These are phyloP conservation scores for Perkinsela sp. DNA, from an alignment of 208 protist genomes.

Conservation along the genomic window DNA sequence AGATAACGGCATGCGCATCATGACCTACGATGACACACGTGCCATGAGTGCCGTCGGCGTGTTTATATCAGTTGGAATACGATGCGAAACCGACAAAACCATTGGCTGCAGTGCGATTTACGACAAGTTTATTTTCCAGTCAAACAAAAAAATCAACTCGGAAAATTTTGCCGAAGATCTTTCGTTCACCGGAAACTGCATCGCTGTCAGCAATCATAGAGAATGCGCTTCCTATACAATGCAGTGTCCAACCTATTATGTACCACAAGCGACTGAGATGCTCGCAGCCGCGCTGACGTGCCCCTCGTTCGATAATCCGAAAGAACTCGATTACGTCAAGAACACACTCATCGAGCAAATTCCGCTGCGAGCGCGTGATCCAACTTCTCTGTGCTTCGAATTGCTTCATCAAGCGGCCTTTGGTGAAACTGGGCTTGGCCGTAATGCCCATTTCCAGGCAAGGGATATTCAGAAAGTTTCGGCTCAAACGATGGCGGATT, in stretches of 20 bases:
- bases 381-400: slow-evolving; percentile 45
- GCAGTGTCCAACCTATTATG: slow-evolving; percentile 44
- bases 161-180: slow-evolving; percentile 24
- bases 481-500: slow-evolving; percentile 21
- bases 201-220: slow-evolving; percentile 46
- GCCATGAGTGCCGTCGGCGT: slow-evolving; percentile 50
- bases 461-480: slow-evolving; percentile 6
- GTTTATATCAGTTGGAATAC: slow-evolving; percentile 38
- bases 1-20: slow-evolving; percentile 32
- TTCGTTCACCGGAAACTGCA: slow-evolving; percentile 30
- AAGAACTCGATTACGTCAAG: slow-evolving; percentile 32
- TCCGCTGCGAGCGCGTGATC: slow-evolving; percentile 18
- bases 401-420: slow-evolving; percentile 53
- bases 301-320: slow-evolving; percentile 13
- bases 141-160: slow-evolving; percentile 16
- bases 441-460: slow-evolving; percentile 13
- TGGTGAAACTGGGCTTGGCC: slow-evolving; percentile 25
- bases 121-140: slow-evolving; percentile 30
- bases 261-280: slow-evolving; percentile 29
- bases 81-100: slow-evolving; percentile 28
- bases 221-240: slow-evolving; percentile 39
- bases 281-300: slow-evolving; percentile 36
- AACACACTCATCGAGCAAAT: slow-evolving; percentile 16
- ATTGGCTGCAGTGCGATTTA: slow-evolving; percentile 28
- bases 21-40: slow-evolving; percentile 41